Conservation (phyloP, 1,284 basidiomycete species). For the Cryptococcus hybrid region DNA sequence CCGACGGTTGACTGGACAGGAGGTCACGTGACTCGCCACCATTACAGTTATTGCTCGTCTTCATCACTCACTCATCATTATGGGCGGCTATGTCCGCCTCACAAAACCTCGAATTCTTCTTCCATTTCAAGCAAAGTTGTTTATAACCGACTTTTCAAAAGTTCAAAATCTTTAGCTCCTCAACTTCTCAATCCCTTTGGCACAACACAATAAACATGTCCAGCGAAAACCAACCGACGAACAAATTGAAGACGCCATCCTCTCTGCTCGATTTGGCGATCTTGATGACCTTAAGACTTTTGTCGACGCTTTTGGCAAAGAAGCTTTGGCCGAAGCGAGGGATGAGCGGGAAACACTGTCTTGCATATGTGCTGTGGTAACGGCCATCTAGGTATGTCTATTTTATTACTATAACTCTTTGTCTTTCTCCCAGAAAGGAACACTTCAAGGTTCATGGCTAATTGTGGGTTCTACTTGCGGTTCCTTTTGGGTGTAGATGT, state of each 20-base stretch:
- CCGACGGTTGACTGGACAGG: too few species aligned
- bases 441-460: not conserved
- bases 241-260: constrained; percentile 71
- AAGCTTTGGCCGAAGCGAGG: constrained; percentile 56
- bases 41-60: too few species aligned
- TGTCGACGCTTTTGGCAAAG: constrained; percentile 59
- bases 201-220: constrained; percentile 5
- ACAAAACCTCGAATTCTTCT: constrained; percentile 6
- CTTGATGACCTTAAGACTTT: constrained; percentile 70
- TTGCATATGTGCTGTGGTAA: constrained; percentile 84
- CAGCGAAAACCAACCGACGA: constrained; percentile 51
- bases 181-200: not conserved
- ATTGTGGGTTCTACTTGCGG: too few species aligned
- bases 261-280: constrained; percentile 81
- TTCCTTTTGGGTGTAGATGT: constrained; percentile 57
- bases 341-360: constrained; percentile 73
- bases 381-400: constrained; percentile 71
- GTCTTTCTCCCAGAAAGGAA: not conserved
- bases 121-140: not conserved
- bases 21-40: too few species aligned
- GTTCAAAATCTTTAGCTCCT: constrained; percentile 10
- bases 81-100: not conserved
- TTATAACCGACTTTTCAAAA: not conserved
- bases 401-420: not conserved
- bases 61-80: too few species aligned